Percentiles rank a stretch among this genome's conserved stretches.
phyloP scores from a whole-genome alignment of 2,329 filamentous ascomycete genomes.

The Camillea tinctor region DNA sequence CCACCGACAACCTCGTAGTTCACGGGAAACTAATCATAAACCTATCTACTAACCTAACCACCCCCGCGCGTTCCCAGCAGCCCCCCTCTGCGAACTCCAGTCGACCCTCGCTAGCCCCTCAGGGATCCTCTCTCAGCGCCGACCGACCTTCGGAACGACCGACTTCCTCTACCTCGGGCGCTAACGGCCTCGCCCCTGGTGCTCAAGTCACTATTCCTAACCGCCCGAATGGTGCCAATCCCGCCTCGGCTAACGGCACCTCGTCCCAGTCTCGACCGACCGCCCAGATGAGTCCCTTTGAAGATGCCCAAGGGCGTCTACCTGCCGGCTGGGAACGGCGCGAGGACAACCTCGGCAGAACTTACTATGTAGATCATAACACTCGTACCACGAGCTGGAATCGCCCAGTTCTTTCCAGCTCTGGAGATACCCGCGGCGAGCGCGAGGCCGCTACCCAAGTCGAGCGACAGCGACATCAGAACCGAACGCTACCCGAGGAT shows the following conservation, averaged over 20 bases:
- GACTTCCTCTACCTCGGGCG: constrained; percentile 51
- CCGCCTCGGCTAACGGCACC: constrained; percentile 37
- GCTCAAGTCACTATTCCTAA: constrained; percentile 41
- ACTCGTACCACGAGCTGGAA: constrained; percentile 97
- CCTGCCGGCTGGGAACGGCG: constrained; percentile 94
- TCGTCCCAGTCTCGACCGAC: constrained; percentile 40
- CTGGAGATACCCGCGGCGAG: constrained; percentile 73
- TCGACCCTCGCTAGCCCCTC: constrained; percentile 46
- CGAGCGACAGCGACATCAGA: constrained; percentile 90
- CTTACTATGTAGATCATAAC: constrained; percentile 98
- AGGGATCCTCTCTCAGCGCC: constrained; percentile 45
- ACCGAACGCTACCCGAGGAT: constrained; percentile 92
- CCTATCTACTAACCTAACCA: constrained; percentile 82
- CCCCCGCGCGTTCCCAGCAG: constrained; percentile 56
- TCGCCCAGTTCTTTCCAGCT: constrained; percentile 76
- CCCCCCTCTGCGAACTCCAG: constrained; percentile 40
- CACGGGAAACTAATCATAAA: constrained; percentile 98
- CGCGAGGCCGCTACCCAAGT: constrained; percentile 90
- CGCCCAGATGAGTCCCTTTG: constrained; percentile 81
- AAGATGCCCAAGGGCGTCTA: constrained; percentile 90
- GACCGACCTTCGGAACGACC: constrained; percentile 48
- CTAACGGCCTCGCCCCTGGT: constrained; percentile 45
- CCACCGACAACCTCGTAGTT: constrained; percentile 95
- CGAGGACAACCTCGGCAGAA: constrained; percentile 91
- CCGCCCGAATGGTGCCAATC: constrained; percentile 47